Evolutionary conservation across 2,329 filamentous ascomycete species (phyloP).

Genomic region (Aspergillus versicolor): DNA sequence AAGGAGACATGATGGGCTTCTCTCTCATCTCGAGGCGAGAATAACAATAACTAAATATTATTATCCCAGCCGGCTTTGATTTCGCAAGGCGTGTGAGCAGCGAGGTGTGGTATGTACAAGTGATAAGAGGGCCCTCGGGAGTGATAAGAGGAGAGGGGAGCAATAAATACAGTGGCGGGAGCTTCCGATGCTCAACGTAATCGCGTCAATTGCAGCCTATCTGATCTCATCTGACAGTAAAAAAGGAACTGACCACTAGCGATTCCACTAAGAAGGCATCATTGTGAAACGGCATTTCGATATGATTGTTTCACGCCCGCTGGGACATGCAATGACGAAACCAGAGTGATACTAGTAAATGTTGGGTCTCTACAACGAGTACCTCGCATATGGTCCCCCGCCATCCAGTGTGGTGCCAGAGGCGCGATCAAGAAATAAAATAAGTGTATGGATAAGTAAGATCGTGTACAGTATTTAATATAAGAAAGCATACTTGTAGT

Average conservation of each 20-base stretch:
- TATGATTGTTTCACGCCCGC: no score
- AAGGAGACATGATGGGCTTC: constrained; percentile 12
- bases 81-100: background rate
- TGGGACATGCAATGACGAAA: no score
- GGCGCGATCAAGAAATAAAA: no score
- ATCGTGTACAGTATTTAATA: no score
- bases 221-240: background rate
- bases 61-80: background rate
- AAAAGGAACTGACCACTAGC: background rate
- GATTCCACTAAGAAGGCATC: background rate
- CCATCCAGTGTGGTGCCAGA: no score
- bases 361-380: no score
- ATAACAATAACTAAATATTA: background rate
- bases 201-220: background rate
- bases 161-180: constrained; percentile 2
- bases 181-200: background rate
- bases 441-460: no score
- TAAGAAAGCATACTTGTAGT: no score
- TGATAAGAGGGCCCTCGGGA: background rate
- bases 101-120: background rate
- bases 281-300: no score
- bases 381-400: no score
- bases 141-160: background rate
- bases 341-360: no score
- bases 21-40: constrained; percentile 6